phyloP scores from a whole-genome alignment of 371 early-diverging fungal genomes.

The Syncephalastrum racemosum region DNA sequence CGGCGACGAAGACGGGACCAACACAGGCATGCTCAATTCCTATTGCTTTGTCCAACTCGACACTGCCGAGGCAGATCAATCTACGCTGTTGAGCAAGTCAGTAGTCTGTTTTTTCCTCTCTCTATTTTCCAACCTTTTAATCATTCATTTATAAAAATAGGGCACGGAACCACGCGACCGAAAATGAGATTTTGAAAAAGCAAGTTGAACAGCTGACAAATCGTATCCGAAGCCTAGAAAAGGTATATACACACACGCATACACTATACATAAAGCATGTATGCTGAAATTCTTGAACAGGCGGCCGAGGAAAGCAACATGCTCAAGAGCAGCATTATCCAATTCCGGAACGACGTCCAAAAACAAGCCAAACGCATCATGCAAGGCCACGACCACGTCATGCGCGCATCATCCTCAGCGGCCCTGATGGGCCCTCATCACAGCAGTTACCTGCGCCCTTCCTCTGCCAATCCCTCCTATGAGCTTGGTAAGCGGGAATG shows the following conservation, averaged over 20 bases:
- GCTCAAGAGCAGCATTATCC: slow-evolving; percentile 74
- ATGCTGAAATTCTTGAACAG: slow-evolving; percentile 22
- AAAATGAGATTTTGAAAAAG: slow-evolving; percentile 70
- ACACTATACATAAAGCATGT: not conserved
- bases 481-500: too few species aligned
- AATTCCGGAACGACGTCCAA: slow-evolving; percentile 76
- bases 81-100: not conserved
- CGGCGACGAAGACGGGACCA: not conserved
- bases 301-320: slow-evolving; percentile 73
- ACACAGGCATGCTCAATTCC: slow-evolving; percentile 53
- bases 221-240: slow-evolving; percentile 66
- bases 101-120: too few species aligned
- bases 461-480: too few species aligned
- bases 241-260: slow-evolving; percentile 31
- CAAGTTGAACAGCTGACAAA: slow-evolving; percentile 61
- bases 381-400: slow-evolving; percentile 38
- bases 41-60: slow-evolving; percentile 51
- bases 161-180: slow-evolving; percentile 59
- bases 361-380: slow-evolving; percentile 58
- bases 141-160: slow-evolving; percentile 17
- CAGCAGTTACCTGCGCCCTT: not conserved
- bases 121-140: too few species aligned
- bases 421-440: slow-evolving; percentile 4
- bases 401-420: slow-evolving; percentile 23
- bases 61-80: not conserved